These are phyloP conservation scores for Scedosporium boydii DNA, from an alignment of 2,329 filamentous ascomycete species.

Conservation along the genomic window DNA sequence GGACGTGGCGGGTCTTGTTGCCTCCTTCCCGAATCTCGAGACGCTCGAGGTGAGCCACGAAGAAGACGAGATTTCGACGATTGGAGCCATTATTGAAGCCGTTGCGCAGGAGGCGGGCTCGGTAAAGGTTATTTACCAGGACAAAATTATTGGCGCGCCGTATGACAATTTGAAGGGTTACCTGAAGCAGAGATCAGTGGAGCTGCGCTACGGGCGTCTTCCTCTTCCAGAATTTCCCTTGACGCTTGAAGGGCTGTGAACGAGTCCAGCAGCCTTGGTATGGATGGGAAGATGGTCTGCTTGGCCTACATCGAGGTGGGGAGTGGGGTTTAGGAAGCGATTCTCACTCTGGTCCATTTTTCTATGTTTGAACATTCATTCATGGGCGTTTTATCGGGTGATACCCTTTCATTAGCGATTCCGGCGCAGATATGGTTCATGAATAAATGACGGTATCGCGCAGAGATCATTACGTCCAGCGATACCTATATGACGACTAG, in stretches of 20 bases:
- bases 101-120: slow-evolving; percentile 17
- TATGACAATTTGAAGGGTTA: slow-evolving; percentile 19
- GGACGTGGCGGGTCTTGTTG: slow-evolving; percentile 21
- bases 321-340: neutral
- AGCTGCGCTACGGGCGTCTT: slow-evolving; percentile 4
- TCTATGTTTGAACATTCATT: neutral
- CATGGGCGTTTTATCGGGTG: neutral
- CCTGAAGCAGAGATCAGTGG: slow-evolving; percentile 7
- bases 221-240: neutral
- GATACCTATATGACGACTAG: no score
- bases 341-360: no score
- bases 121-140: slow-evolving; percentile 23
- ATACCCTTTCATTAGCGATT: neutral
- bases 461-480: no score
- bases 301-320: neutral
- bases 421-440: neutral
- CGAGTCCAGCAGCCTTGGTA: no score
- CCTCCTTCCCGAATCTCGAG: slow-evolving; percentile 26
- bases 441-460: no score
- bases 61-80: slow-evolving; percentile 19
- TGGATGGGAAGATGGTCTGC: no score
- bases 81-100: slow-evolving; percentile 18
- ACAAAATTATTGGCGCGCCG: slow-evolving; percentile 17
- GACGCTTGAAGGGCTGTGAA: neutral
- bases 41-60: slow-evolving; percentile 20